Percentiles rank a stretch among this genome's conserved stretches.
Conservation (phyloP, 1,284 basidiomycete genomes). For the Takashimella tepidaria region DNA sequence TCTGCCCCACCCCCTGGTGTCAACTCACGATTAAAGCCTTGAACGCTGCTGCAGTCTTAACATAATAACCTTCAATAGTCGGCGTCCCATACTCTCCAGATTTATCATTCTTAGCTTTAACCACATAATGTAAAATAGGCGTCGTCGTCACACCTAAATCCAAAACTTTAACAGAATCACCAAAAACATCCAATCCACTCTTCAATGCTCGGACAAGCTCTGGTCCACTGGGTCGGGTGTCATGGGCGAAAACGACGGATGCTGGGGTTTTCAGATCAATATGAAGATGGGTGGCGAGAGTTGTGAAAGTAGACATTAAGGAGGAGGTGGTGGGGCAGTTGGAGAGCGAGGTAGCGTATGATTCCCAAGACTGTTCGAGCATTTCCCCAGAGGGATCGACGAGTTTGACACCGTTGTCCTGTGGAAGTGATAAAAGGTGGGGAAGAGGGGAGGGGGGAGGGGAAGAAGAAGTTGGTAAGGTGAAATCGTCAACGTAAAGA, state of each 20-base stretch:
- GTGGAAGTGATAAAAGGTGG: too few species aligned
- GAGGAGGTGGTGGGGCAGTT: conserved; percentile 73
- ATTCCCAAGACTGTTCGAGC: conserved; percentile 94
- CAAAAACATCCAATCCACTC: conserved; percentile 71
- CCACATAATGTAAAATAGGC: conserved; percentile 92
- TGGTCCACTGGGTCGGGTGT: conserved; percentile 87
- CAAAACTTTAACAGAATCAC: conserved; percentile 33
- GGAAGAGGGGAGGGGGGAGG: too few species aligned
- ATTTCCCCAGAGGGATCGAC: conserved; percentile 99
- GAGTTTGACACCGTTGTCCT: conserved; percentile 99
- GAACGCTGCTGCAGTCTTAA: conserved; percentile 80
- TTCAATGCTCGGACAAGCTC: conserved; percentile 74
- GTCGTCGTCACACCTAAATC: conserved; percentile 79
- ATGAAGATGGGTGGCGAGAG: conserved; percentile 61
- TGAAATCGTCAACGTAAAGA: conserved; percentile 1
- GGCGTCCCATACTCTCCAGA: conserved; percentile 73
- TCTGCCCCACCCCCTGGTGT: background rate
- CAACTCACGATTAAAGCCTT: conserved; percentile 73
- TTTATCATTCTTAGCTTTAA: conserved; percentile 70
- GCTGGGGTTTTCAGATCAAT: conserved; percentile 77
- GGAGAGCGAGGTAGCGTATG: conserved; percentile 79
- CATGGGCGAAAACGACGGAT: conserved; percentile 81
- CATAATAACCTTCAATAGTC: conserved; percentile 78
- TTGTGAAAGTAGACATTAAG: conserved; percentile 63
- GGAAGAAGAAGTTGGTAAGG: conserved; percentile 12